Evolutionary conservation across 148 eudicot genomes (phyloP), one percentile per base, ranked within the genome.

Genomic region (Chenopodium suecicum): DNA sequence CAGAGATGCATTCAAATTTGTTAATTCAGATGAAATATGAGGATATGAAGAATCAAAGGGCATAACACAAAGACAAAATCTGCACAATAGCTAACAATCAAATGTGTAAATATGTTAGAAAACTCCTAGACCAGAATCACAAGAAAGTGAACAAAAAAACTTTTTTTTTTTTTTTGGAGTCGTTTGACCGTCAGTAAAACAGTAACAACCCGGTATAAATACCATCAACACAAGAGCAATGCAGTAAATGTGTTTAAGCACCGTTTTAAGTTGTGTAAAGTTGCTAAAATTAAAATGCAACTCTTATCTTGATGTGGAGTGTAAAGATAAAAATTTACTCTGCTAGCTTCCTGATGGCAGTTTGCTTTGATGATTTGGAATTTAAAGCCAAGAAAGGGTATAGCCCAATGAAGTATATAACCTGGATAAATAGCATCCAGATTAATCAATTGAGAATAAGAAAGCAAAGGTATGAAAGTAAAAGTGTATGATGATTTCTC

Each of bases 341-440:
- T 82, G 94, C 82, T 85, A 95, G 82, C 84, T 88, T 92, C 89
- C 81, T 85, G 56, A 93, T 92, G 70, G 67, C 52, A 48, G 88
- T 86, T 76, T 95, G 98, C 77, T 65, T 75, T 60, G 88, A 87
- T 52, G 98, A 93, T 82, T 82, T 75, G 67, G 86, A 70, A 81
- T 95, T 89, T 80, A 93, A 82, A 16, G 91, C 89, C 90, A 95
- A 83, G 85, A 93, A 95, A 41, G 98, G 98, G 85, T 95, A 95
- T 13, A 95, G 85, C 79, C 89, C 90, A 31, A 92, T 85, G 81
- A 82, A 92, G 86, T 90, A 90, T 75, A 84, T 70, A 81, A 92
- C 94, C 98, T 95, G 88, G 19, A 58, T 44, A 78, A 47, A 77
- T 52, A 47, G 27, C 52, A 7, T 86, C 27, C 86, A 52, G 60